phyloP scores from a whole-genome alignment of 768 basidiomycete species.

The Macrolepiota fuliginosa region DNA sequence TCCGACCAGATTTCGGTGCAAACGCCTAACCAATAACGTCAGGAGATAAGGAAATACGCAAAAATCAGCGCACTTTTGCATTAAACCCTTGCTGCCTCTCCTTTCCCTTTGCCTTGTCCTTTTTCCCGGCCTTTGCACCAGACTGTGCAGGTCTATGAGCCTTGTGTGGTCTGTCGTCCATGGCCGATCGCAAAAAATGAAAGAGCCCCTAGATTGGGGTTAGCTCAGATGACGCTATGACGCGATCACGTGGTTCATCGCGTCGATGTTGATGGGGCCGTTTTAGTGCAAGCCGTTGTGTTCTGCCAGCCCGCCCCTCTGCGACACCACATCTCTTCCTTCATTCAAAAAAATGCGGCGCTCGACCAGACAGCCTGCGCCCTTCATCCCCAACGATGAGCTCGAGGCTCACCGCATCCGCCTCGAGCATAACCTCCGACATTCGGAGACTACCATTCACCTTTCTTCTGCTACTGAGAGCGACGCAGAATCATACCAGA shows the following conservation, averaged over 20 bases:
- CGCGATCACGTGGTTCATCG: conserved; percentile 28
- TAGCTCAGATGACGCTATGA: conserved; percentile 8
- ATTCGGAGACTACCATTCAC: conserved; percentile 70
- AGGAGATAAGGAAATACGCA: background rate
- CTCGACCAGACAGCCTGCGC: conserved; percentile 20
- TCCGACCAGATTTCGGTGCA: conserved; percentile 85
- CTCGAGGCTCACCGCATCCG: conserved; percentile 74
- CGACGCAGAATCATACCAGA: conserved; percentile 19
- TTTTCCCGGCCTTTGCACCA: conserved; percentile 75
- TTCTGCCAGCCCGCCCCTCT: conserved; percentile 10
- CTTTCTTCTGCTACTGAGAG: conserved; percentile 51
- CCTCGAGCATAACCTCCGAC: conserved; percentile 76
- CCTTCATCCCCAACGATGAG: conserved; percentile 63
- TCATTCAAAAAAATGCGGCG: conserved; percentile 27
- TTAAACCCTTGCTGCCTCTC: conserved; percentile 79
- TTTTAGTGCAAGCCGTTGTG: background rate
- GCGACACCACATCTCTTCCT: conserved; percentile 23
- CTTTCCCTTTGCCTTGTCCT: conserved; percentile 65
- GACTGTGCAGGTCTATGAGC: conserved; percentile 74
- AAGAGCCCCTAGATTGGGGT: conserved; percentile 3
- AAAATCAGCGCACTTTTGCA: conserved; percentile 65
- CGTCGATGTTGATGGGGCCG: conserved; percentile 23
- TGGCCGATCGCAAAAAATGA: conserved; percentile 23
- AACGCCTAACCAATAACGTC: conserved; percentile 63
- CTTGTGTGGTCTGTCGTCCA: conserved; percentile 82